Percentiles rank a stretch among this genome's conserved stretches.
Evolutionary conservation across 2,329 filamentous ascomycete genomes (phyloP).

Genomic region (Aspergillus piperis): DNA sequence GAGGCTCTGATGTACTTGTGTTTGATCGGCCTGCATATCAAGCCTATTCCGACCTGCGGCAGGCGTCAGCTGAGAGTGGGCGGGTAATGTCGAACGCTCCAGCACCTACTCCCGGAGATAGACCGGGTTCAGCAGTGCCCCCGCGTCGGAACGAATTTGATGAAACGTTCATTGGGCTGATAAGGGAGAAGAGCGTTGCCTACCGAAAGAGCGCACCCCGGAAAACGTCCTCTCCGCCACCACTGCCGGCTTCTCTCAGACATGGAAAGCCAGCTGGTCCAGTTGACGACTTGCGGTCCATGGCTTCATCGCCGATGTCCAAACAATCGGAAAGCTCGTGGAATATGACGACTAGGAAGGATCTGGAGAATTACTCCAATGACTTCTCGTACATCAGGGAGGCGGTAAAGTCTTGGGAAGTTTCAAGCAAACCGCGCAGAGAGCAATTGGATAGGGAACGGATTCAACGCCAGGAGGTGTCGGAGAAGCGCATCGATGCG

Average conservation of each 20-base stretch:
- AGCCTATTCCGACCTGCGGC: conserved; percentile 50
- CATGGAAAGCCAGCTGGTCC: conserved; percentile 28
- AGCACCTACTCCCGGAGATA: conserved; percentile 17
- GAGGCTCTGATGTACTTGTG: conserved; percentile 40
- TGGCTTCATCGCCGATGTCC: conserved; percentile 37
- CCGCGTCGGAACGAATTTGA: conserved; percentile 36
- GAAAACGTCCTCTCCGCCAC: conserved; percentile 28
- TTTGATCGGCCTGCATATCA: conserved; percentile 48
- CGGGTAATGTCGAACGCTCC: conserved; percentile 44
- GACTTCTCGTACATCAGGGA: conserved; percentile 49
- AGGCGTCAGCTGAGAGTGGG: conserved; percentile 47
- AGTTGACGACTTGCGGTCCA: conserved; percentile 38
- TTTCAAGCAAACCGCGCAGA: conserved; percentile 45
- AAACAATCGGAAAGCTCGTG: conserved; percentile 37
- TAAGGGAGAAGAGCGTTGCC: conserved; percentile 48
- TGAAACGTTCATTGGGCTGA: conserved; percentile 51
- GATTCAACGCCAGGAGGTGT: conserved; percentile 53
- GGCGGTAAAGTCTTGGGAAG: conserved; percentile 49
- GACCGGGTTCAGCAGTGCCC: conserved; percentile 21
- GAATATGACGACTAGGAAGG: conserved; percentile 34
- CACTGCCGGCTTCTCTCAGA: conserved; percentile 36
- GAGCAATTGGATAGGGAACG: conserved; percentile 52
- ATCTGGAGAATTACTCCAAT: conserved; percentile 40
- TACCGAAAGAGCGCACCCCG: conserved; percentile 35
- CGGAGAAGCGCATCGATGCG: conserved; percentile 54